These are phyloP conservation scores for Quercus tomentella DNA, from an alignment of 331 rosid genomes.

Conservation along the genomic window DNA sequence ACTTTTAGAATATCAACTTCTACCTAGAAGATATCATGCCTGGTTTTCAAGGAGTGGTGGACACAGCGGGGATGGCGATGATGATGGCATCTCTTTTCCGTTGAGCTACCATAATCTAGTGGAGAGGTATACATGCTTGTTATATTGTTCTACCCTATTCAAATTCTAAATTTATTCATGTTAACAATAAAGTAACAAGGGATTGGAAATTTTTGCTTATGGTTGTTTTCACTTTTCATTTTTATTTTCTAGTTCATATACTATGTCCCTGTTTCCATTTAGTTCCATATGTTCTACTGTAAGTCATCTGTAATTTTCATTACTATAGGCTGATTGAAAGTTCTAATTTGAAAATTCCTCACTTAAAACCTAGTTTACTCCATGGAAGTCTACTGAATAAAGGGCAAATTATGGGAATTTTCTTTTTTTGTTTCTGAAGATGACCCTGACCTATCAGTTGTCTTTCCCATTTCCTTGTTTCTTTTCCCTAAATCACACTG, in stretches of 20 bases:
- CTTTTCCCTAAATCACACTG: background rate
- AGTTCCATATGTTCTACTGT: constrained; percentile 6
- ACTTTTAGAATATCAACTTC: constrained; percentile 72
- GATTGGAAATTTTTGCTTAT: background rate
- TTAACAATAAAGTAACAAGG: background rate
- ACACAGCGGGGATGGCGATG: constrained; percentile 31
- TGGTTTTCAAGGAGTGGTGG: constrained; percentile 70
- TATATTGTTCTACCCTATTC: background rate
- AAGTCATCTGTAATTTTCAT: background rate
- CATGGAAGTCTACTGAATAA: background rate
- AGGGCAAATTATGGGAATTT: background rate
- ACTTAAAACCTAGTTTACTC: background rate
- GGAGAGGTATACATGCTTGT: constrained; percentile 53
- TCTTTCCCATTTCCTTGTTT: background rate
- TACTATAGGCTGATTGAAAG: background rate
- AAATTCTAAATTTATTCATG: background rate
- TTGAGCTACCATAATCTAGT: constrained; percentile 49
- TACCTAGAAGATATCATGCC: constrained; percentile 92
- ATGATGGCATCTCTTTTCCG: constrained; percentile 67
- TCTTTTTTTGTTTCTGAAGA: background rate
- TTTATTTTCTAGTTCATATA: constrained; percentile 1
- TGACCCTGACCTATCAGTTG: background rate
- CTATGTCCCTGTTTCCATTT: background rate
- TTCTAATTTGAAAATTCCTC: background rate
- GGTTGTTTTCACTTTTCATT: background rate